Evolutionary conservation across 345 rosid species (phyloP).

Genomic region (Conringia planisiliqua): DNA sequence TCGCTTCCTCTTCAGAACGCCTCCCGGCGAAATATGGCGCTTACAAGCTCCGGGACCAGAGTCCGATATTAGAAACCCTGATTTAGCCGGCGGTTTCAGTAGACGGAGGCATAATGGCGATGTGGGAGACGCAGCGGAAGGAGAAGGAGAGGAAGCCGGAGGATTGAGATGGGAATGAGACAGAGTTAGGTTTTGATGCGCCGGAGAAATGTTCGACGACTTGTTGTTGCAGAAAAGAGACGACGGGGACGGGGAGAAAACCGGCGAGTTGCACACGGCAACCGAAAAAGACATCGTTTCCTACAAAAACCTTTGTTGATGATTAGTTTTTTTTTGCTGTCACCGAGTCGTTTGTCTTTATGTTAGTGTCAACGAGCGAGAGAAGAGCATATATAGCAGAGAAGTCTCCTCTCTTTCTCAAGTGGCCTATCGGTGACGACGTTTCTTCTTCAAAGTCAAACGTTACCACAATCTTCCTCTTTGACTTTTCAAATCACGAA

Average conservation of each 20-base stretch:
- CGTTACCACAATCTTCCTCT: constrained; percentile 3
- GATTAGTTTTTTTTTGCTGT: background rate
- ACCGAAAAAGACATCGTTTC: constrained; percentile 57
- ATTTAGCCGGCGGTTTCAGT: constrained; percentile 41
- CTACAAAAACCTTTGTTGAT: background rate
- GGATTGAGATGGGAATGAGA: constrained; percentile 43
- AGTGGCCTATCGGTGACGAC: background rate
- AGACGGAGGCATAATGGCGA: constrained; percentile 59
- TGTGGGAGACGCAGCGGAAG: constrained; percentile 53
- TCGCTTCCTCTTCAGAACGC: constrained; percentile 68
- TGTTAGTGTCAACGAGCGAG: background rate
- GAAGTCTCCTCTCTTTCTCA: background rate
- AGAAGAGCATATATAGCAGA: background rate
- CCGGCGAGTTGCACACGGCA: constrained; percentile 67
- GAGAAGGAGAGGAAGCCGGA: constrained; percentile 38
- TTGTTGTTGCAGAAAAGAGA: constrained; percentile 53
- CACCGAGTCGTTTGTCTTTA: background rate
- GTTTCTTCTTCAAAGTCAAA: constrained; percentile 23
- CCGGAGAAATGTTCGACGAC: constrained; percentile 27
- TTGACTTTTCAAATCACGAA: constrained; percentile 25
- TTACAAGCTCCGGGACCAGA: background rate
- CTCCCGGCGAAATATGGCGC: background rate
- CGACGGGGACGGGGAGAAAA: constrained; percentile 68
- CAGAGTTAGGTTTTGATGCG: constrained; percentile 33
- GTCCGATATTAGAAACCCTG: constrained; percentile 19